Conservation (phyloP, 129 eudicot species). For the Flaveria ramosissima region DNA sequence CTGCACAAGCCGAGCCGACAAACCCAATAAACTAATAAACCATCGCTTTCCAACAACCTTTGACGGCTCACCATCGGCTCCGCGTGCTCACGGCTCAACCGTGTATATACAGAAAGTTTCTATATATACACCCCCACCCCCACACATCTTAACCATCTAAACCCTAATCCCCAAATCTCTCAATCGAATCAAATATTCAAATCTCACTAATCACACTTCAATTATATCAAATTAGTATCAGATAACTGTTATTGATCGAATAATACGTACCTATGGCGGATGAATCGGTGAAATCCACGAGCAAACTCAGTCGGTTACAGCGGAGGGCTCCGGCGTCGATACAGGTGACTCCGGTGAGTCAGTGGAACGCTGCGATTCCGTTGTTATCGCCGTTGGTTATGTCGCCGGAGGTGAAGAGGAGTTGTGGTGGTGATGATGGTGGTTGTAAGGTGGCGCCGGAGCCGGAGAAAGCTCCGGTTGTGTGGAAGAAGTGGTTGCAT, state of each 20-base stretch:
- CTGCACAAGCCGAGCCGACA: slow-evolving; percentile 37
- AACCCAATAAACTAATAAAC: not conserved
- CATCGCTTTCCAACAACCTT: not conserved
- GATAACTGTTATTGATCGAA: not conserved
- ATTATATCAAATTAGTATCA: not conserved
- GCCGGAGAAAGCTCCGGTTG: slow-evolving; percentile 50
- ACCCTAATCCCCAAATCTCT: slow-evolving; percentile 34
- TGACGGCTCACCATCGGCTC: slow-evolving; percentile 26
- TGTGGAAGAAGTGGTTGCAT: slow-evolving; percentile 80
- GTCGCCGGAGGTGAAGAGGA: slow-evolving; percentile 50
- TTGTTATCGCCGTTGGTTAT: slow-evolving; percentile 63
- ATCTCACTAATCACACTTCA: not conserved
- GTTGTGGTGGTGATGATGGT: slow-evolving; percentile 22
- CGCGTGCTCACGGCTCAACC: slow-evolving; percentile 14
- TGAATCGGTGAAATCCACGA: slow-evolving; percentile 29
- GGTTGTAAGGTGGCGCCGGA: slow-evolving; percentile 30
- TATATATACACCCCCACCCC: slow-evolving; percentile 9
- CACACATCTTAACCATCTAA: slow-evolving; percentile 31
- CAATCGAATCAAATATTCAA: slow-evolving; percentile 14
- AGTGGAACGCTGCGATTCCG: slow-evolving; percentile 88
- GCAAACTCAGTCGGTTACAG: slow-evolving; percentile 63
- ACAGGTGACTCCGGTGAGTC: slow-evolving; percentile 50
- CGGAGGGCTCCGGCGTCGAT: slow-evolving; percentile 86
- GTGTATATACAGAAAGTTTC: no score
- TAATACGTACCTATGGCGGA: slow-evolving; percentile 43